Evolutionary conservation across 2,329 filamentous ascomycete species (phyloP).

Genomic region (Botrytis porri): DNA sequence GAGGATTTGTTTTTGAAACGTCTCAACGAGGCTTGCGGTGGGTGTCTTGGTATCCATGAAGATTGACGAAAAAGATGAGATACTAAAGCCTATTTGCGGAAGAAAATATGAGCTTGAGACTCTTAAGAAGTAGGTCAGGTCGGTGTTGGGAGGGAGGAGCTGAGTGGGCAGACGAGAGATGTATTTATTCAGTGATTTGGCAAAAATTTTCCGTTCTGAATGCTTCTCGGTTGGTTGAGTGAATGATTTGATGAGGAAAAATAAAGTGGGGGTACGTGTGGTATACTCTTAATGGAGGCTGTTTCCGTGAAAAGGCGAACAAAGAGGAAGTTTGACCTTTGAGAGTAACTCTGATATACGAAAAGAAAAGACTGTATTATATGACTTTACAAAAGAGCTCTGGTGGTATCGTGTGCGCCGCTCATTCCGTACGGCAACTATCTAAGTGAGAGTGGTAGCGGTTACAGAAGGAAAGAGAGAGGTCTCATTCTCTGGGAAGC

Average conservation of each 20-base stretch:
- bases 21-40: background rate
- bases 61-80: background rate
- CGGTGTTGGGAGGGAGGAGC: background rate
- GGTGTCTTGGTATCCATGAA: background rate
- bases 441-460: background rate
- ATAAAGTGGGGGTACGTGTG: background rate
- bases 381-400: background rate
- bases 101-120: background rate
- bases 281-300: background rate
- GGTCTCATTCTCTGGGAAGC: fast-evolving
- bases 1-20: background rate
- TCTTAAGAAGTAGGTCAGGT: background rate
- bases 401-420: background rate
- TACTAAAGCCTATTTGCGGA: background rate
- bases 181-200: too few species aligned
- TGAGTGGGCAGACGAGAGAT: background rate
- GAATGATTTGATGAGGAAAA: background rate
- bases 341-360: background rate
- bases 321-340: background rate
- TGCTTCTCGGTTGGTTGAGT: background rate
- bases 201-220: background rate
- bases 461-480: background rate
- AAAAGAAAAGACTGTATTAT: background rate
- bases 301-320: background rate
- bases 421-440: background rate